Evolutionary conservation across 1,284 basidiomycete genomes (phyloP), one percentile per base, ranked within the genome.

Genomic region (Xerocomus nothofagi): DNA sequence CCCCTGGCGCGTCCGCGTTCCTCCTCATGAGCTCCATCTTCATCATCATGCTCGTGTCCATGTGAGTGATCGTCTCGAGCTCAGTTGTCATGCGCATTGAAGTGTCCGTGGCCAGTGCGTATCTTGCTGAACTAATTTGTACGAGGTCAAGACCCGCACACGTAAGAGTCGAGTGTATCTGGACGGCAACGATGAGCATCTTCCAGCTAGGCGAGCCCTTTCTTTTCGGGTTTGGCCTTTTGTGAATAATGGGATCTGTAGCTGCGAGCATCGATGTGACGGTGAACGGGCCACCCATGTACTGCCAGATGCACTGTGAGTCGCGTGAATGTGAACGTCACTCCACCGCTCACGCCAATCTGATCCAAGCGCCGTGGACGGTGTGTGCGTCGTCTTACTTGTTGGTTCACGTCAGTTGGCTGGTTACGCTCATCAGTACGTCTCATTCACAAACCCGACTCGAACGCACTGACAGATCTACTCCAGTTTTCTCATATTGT

Each of bases 311-410:
- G 6, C 56, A 62, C 39, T 60, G 78, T 81, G 43, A 51, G 75
- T 46, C 15, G 20, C 24, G 20, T 41, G 49, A 38, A 45, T 26
- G 17, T 51, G 15, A 42, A 45, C 12, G 7, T 31, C 14, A 4
- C 32, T 20, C 20, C 21, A 17, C 12, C 33, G 32, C 51, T 57
- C 27, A 55, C 39, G n/a, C 42, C 26, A 14, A 21, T 21, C 14
- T 50, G 38, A 29, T 27, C 3, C 34, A 27, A 79, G 75, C 58
- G 18, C 65, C 71, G 3, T 73, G 70, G 67, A 64, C 67, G n/a
- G 64, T 79, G 8, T 84, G 81, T 51, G 77, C 79, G 8, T 81
- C 83, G 0, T 69, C 74, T 12, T 74, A 72, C 9, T 62, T 84
- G 40, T 67, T 85, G 15, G 68, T 80, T 9, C 77, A 77, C 7